A percentile compares a stretch with the other conserved stretches of the same genome.
Conservation (phyloP, 2,329 filamentous ascomycete species). For the Penicillium thymicola region DNA sequence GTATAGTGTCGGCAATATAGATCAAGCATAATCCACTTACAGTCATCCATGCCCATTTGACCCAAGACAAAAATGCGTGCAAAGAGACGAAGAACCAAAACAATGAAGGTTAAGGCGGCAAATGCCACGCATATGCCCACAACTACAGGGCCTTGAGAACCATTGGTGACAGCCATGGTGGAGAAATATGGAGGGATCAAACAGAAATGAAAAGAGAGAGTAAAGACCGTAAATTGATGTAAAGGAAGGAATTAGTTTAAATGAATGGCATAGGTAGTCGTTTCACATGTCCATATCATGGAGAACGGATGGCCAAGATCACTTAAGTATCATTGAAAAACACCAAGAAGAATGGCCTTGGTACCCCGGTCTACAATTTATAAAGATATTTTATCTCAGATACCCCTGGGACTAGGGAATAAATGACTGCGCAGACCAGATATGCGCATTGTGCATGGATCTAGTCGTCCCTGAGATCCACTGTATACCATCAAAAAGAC, state of each 20-base stretch:
- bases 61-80: constrained; percentile 40
- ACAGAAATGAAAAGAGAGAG: not conserved
- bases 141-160: constrained; percentile 36
- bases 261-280: not conserved
- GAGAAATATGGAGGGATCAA: constrained; percentile 9
- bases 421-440: not conserved
- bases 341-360: not conserved
- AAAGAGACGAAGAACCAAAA: constrained; percentile 39
- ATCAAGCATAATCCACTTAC: constrained; percentile 15
- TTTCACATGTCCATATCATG: constrained; percentile 1
- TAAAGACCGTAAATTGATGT: not conserved
- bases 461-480: constrained; percentile 4
- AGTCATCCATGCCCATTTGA: constrained; percentile 31
- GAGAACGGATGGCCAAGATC: not conserved
- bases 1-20: not conserved
- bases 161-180: constrained; percentile 16
- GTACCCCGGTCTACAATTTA: not conserved
- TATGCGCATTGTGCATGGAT: constrained; percentile 1
- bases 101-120: constrained; percentile 37
- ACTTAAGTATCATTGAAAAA: not conserved
- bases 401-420: not conserved
- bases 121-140: constrained; percentile 38
- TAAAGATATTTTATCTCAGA: not conserved
- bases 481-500: not conserved
- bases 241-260: not conserved